Evolutionary conservation across 148 eudicot species (phyloP), one percentile per base, ranked within the genome.

Genomic region (Vaccinium myrtillus): DNA sequence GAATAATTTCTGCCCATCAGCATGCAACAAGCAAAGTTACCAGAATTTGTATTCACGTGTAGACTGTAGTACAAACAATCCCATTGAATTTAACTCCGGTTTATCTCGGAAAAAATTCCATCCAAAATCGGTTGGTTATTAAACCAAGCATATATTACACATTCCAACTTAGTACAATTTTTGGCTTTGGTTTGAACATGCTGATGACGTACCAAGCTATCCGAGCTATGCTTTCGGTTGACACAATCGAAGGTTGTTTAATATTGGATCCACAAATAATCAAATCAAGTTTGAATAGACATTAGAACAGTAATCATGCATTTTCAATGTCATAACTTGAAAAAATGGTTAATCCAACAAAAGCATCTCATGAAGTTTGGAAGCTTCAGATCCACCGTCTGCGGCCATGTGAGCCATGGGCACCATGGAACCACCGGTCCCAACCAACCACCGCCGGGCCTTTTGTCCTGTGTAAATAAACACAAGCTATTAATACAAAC

Each of bases 381-480:
- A 73, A 73, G 23, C 50, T 39, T 86, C 50, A 87, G 36, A 87
- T 84, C 89, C 86, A 87, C 36, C 87, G 75, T 51, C 81, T 84
- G 79, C 87, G 89, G 46, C 83, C 55, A 10, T 82, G 50, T 10
- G 84, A 69, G 79, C 85, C 85, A 12, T 87, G 85, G 63, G 87
- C 87, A 65, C 89, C 89, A 84, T 87, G 89, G 78, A 87, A 87
- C 89, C 89, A 87, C 85, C 82, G 78, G 15, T 87, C 89, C 89
- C 87, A 84, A 6, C 85, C 82, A 59, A 51, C 82, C 36, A 43
- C 82, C 2, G 74, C 84, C 4, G 89, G 89, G 6, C 85, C 89
- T 84, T 81, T 84, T 1, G 89, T 87, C 82, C 89, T 87, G 89
- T 21, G 12, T 48, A 32, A 73, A 39, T 49, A 73, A 73, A 1